Base-by-base conservation (phyloP, 345 rosid genomes). In the Salix suchowensis region DNA sequence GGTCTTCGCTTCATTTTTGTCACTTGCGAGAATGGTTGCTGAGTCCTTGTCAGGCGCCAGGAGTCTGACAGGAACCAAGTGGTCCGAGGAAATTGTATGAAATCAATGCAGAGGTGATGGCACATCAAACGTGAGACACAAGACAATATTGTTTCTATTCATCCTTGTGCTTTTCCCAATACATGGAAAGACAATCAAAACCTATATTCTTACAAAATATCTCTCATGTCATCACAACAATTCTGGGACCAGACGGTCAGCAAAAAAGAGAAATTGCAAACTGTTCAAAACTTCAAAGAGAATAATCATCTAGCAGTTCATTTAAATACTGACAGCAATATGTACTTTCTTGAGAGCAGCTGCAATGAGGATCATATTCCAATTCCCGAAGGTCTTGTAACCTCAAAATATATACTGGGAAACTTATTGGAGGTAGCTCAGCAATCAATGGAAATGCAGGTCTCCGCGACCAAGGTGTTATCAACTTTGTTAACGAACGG, bases 401-500 rank as follows among this genome's bases (percentile, higher is more conserved):
- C 32, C 34, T 24, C 69, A 16, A 40, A 30, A 64, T 44, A 34
- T 34, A 34, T 0, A 6, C 46, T 6, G n/a, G 50, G 9, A 21
- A 54, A 67, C 28, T 13, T 65, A 15, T 18, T 69, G 70, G 50
- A 61, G 64, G 37, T 2, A 55, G 54, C 76, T 90, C 82, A 96
- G 84, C 99, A 96, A 77, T 96, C 98, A 73, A 96, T 89, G 44
- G 94, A 86, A 74, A 87, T 93, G 87, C 99, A 93, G 82, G 39
- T 86, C 74, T 71, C 84, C 6, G 91, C 65, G 68, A 85, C 40
- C 5, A 78, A 67, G 11, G 85, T 11, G 60, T 79, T 66, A 54
- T 85, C 83, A 5, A 60, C 75, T 5, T 62, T 82, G 60, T 81
- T 77, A 9, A 91, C 91, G 32, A 96, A 96, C 1, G 98, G 99